phyloP scores from a whole-genome alignment of 176 grass and related monocot species.

The Ampelocalamus luodianensis region DNA sequence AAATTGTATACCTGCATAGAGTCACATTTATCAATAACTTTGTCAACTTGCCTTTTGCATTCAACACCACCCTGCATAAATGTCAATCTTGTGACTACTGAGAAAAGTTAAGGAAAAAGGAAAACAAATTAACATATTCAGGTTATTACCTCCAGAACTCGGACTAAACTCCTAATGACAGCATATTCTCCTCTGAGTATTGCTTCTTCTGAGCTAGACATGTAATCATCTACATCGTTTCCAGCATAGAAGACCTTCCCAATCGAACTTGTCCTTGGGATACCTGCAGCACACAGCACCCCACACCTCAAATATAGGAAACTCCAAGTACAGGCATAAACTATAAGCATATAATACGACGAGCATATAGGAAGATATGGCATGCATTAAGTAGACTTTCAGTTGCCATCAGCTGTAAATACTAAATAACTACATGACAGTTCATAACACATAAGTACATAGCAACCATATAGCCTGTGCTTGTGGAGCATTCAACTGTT shows the following conservation, averaged over 20 bases:
- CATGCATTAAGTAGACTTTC: conserved; percentile 19
- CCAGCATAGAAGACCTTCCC: conserved; percentile 89
- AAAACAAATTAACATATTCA: conserved; percentile 34
- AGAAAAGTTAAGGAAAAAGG: conserved; percentile 29
- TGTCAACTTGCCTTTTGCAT: conserved; percentile 97
- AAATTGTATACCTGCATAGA: conserved; percentile 88
- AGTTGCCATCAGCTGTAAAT: conserved; percentile 39
- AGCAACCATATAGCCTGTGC: conserved; percentile 13
- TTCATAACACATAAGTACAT: not conserved
- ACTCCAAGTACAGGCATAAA: conserved; percentile 40
- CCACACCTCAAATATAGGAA: conserved; percentile 12
- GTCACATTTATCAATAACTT: conserved; percentile 97
- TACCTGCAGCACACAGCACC: conserved; percentile 57
- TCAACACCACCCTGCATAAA: conserved; percentile 87
- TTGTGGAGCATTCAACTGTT: conserved; percentile 20
- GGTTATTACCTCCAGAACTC: conserved; percentile 84
- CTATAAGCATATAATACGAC: conserved; percentile 14
- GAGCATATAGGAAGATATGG: conserved; percentile 32
- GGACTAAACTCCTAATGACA: conserved; percentile 96
- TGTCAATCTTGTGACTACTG: conserved; percentile 1
- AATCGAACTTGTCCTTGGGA: conserved; percentile 82
- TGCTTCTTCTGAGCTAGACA: conserved; percentile 88
- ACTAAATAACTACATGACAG: conserved; percentile 29
- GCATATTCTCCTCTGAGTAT: conserved; percentile 86
- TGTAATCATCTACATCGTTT: conserved; percentile 73